Evolutionary conservation across 345 rosid genomes (phyloP), one percentile per base, ranked within the genome.

Genomic region (Draba incana): DNA sequence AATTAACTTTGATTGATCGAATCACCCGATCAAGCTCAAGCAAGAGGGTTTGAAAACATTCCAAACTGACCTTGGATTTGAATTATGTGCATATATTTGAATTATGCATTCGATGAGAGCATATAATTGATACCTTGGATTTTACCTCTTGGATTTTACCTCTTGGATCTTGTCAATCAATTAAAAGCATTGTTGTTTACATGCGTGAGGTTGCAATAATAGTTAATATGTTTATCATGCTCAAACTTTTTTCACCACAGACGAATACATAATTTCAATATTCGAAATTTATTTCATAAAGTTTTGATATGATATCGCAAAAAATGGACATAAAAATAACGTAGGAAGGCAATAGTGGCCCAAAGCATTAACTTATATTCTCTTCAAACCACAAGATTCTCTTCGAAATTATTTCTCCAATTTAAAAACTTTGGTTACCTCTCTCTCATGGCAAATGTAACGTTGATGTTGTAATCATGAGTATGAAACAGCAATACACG

Each of bases 111-210:
- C 62, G 57, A 24, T 45, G 14, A 25, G 45, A 61, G 27, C 53
- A 44, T 62, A 23, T 43, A 70, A 12, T n/a, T 4, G 25, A 51
- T 35, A 8, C 31, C 69, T 62, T 62, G 62, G 68, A 52, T 31
- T 43, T 70, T 70, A 53, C 44, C 68, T 44, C 47, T 53, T 50
- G 68, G 75, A 54, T 71, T 43, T 70, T 70, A 53, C 44, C 68
- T 44, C 47, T 53, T 50, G 68, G 75, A 54, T 71, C 69, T 35
- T 71, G 69, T 53, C 69, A 71, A 62, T 71, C 75, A 71, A 25
- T 62, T 53, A 33, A 11, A 62, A 37, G 39, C 5, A 45, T 63
- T 55, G 70, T 71, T 69, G 64, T 63, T 45, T 71, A 6, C 62
- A 15, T 52, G 16, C 20, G 53, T 44, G 20, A 70, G 74, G 28